Base-by-base conservation (phyloP, 495 filamentous ascomycete genomes). In the Penicillium paxilli region DNA sequence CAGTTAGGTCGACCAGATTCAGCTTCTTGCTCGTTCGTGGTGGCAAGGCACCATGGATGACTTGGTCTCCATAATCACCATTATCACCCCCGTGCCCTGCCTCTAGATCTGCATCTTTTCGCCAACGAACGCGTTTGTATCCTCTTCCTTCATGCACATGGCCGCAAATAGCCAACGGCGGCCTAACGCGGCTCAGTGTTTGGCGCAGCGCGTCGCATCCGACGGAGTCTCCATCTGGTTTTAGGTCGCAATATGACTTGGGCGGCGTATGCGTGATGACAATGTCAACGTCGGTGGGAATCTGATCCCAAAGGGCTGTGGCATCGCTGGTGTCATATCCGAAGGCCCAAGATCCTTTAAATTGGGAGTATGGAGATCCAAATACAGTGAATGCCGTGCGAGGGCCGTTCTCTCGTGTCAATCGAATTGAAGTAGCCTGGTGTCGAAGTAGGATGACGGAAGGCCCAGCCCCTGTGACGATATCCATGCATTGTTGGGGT, bases 281-380 rank as follows among this genome's bases (percentile, higher is more conserved):
- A 35, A 80, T 59, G 47, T 81, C 78, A 5, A 72, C 57, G 47
- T 78, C 73, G 47, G 66, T 55, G 48, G 75, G 77, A 20, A 81
- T 75, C 22, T 66, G 55, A 37, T 63, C 63, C 71, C 80, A 86
- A 2, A 90, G 70, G 1, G 66, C 62, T 28, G 62, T 53, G 12
- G 82, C 83, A 32, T 79, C 64, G 5, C 63, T 60, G 5, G 68
- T 63, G 14, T 74, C 68, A 64, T 93, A 93, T 58, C 82, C 78
- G 59, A 90, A 93, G 0, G 88, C 89, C 88, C 88, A 92, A 11
- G 69, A 71, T 2, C 85, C 82, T n/a, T 72, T 59, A 5, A 73
- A 74, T 2, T 86, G 88, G 22, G 84, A 84, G 55, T 80, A 87
- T 1, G 89, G 90, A 2, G 88, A 92, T 5, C 87, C 89, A 55